Percentiles rank a stretch among this genome's conserved stretches.
phyloP scores from a whole-genome alignment of 2,329 filamentous ascomycete genomes.

The Sporothrix schenckii region DNA sequence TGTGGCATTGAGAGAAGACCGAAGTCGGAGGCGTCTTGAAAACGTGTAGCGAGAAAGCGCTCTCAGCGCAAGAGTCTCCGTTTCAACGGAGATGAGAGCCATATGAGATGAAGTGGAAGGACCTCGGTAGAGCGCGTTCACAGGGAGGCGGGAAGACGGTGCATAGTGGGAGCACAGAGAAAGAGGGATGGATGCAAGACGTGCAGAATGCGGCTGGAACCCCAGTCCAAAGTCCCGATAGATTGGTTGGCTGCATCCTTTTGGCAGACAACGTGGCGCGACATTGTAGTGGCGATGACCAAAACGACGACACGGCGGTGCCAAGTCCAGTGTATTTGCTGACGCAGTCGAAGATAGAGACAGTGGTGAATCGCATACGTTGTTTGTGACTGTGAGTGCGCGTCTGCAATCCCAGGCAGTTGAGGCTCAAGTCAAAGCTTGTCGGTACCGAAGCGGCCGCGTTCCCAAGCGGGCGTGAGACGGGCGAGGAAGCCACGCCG shows the following conservation, averaged over 20 bases:
- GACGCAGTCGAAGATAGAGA: neutral
- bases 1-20: neutral
- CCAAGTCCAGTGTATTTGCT: neutral
- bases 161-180: neutral
- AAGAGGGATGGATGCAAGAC: neutral
- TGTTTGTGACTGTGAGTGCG: neutral
- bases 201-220: slow-evolving; percentile 4
- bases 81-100: neutral
- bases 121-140: neutral
- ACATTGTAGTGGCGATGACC: neutral
- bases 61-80: neutral
- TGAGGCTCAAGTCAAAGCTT: neutral
- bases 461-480: neutral
- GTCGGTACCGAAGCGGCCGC: slow-evolving; percentile 1
- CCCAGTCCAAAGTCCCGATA: slow-evolving; percentile 20
- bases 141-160: neutral
- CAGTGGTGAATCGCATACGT: neutral
- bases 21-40: neutral
- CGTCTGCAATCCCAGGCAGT: neutral
- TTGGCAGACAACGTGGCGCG: slow-evolving; percentile 8
- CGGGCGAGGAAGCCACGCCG: neutral
- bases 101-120: neutral
- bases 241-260: slow-evolving; percentile 11
- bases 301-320: neutral
- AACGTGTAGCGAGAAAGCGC: neutral